These are phyloP conservation scores for Elongisporangium anandrum DNA, from an alignment of 352 stramenopile species.

Conservation along the genomic window DNA sequence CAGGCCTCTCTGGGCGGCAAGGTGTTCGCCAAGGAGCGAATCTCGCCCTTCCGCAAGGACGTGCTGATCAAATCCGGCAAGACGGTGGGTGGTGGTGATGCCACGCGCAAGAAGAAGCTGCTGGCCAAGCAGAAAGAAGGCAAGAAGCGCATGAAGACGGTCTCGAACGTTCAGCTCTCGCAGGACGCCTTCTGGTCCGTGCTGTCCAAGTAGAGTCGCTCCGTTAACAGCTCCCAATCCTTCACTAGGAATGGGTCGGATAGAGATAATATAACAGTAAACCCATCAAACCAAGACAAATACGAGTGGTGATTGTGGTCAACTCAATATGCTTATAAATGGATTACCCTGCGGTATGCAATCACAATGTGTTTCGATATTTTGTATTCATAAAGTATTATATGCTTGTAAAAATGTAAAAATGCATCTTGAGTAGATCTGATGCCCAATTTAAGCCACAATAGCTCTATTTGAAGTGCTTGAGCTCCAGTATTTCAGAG, in stretches of 20 bases:
- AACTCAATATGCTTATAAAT: too few species aligned
- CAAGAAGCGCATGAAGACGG: conserved; percentile 97
- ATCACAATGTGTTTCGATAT: too few species aligned
- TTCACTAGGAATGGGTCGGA: background rate
- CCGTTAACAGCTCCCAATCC: background rate
- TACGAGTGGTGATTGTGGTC: too few species aligned
- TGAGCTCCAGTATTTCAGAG: too few species aligned
- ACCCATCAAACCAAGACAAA: background rate
- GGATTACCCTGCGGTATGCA: too few species aligned
- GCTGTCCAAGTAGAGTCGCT: conserved; percentile 71
- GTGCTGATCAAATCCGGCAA: conserved; percentile 96
- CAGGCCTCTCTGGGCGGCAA: conserved; percentile 95
- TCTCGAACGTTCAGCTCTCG: conserved; percentile 95
- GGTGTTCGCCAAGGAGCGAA: conserved; percentile 96
- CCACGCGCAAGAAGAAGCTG: conserved; percentile 98
- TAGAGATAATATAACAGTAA: background rate
- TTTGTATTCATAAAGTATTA: too few species aligned
- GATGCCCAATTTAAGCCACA: too few species aligned
- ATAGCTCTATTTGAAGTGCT: too few species aligned
- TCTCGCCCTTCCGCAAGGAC: conserved; percentile 95
- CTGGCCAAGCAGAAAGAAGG: conserved; percentile 99
- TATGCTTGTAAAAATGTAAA: too few species aligned
- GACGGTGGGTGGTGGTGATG: conserved; percentile 95
- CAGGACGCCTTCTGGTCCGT: conserved; percentile 99
- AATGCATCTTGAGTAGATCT: too few species aligned